Base-by-base conservation (phyloP, 306 rosid species). In the Trifolium fragiferum region DNA sequence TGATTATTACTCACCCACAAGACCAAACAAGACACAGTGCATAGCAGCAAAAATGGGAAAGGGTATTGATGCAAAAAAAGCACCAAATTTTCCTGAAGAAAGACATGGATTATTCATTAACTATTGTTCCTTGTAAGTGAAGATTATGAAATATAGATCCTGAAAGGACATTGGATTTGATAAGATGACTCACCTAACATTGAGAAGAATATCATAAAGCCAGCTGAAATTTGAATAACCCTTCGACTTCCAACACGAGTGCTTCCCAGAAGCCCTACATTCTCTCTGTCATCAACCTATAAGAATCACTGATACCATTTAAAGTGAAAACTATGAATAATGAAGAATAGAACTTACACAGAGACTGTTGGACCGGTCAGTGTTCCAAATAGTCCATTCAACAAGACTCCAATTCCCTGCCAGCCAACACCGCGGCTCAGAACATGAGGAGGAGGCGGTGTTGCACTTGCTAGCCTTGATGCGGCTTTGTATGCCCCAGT, bases 401-500 rank as follows among this genome's bases (percentile, higher is more conserved):
- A 80, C 81, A 95, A 89, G 76, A 92, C 85, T 78, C 99, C 99
- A 63, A 95, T 82, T 68, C 99, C 99, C 73, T 95, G 99, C 99
- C 99, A 95, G 30, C 99, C 98, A 32, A 95, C 88, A 4, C 99
- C 99, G 32, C 99, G 98, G 81, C 99, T 95, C 66, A 95, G 88
- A 87, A 95, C 98, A 86, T 95, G 97, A 68, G 99, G 88, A 50
- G 99, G 99, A 43, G 99, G 99, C 1, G 95, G 97, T 12, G 99
- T 95, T 21, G 99, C 99, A 68, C 99, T 95, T 20, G 99, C 99
- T 58, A 95, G 85, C 38, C 99, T 84, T 2, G 99, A 86, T 50
- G 98, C 99, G 72, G 97, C 98, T 90, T 92, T 95, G 86, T 89
- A 92, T 32, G 99, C 98, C 65, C 92, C 99, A 1, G 99, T 95